phyloP scores from a whole-genome alignment of 495 filamentous ascomycete genomes.

The Patellaria atrata region DNA sequence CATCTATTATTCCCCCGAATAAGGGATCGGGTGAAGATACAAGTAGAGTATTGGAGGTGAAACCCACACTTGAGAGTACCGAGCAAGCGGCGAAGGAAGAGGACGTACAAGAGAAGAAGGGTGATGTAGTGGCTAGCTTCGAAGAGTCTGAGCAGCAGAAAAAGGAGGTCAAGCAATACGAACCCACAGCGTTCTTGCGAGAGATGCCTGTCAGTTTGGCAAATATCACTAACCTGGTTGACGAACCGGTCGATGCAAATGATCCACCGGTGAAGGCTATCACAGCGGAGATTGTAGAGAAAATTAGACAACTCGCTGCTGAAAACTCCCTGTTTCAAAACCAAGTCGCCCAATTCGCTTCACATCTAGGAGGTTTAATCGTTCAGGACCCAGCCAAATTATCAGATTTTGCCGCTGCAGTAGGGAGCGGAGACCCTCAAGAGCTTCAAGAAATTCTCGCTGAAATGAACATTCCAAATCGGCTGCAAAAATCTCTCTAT shows the following conservation, averaged over 20 bases:
- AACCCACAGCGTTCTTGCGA: constrained; percentile 78
- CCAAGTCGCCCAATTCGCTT: constrained; percentile 92
- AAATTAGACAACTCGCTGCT: constrained; percentile 89
- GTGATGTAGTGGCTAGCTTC: constrained; percentile 94
- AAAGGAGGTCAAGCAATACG: constrained; percentile 42
- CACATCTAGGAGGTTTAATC: constrained; percentile 85
- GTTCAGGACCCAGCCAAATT: constrained; percentile 88
- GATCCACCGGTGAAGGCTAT: constrained; percentile 74
- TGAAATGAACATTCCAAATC: constrained; percentile 72
- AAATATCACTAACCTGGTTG: constrained; percentile 80
- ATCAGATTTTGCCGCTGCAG: constrained; percentile 93
- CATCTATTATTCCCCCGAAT: constrained; percentile 55
- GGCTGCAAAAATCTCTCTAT: constrained; percentile 75
- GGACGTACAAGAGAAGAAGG: constrained; percentile 51
- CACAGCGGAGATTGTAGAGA: constrained; percentile 93
- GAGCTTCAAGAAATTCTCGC: constrained; percentile 94
- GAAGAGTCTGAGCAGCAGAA: constrained; percentile 50
- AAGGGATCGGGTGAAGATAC: constrained; percentile 27
- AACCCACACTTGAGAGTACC: constrained; percentile 20
- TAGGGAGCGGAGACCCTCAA: constrained; percentile 73
- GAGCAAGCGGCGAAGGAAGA: constrained; percentile 40
- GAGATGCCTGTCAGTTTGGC: constrained; percentile 86
- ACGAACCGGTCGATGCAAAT: constrained; percentile 75
- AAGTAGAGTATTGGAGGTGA: constrained; percentile 22
- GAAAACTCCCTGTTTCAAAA: constrained; percentile 94